Conservation (phyloP, 805 yeast species). For the Wickerhamiella cacticola region DNA sequence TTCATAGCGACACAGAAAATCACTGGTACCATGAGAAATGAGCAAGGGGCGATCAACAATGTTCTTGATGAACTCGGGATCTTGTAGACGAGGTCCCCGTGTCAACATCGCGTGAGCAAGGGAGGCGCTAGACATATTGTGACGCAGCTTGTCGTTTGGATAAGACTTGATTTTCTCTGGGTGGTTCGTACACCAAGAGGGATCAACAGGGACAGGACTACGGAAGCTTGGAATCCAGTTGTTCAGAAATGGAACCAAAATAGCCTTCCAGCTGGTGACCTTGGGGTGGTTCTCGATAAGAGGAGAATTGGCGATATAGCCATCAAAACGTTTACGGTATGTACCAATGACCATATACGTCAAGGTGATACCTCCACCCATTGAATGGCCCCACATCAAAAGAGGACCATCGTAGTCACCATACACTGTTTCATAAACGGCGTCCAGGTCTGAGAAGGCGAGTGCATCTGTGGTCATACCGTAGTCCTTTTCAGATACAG, state of each 20-base stretch:
- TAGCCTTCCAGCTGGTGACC: conserved; percentile 15
- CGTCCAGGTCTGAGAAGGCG: conserved; percentile 28
- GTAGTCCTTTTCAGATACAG: conserved; percentile 22
- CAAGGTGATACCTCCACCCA: conserved; percentile 32
- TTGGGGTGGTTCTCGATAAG: conserved; percentile 22
- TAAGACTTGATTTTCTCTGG: conserved; percentile 19
- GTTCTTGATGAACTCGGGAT: conserved; percentile 23
- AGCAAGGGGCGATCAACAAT: conserved; percentile 29
- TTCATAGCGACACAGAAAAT: conserved; percentile 19
- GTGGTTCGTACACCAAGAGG: conserved; percentile 25
- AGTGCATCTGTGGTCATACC: conserved; percentile 28
- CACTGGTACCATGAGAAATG: conserved; percentile 32
- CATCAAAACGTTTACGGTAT: conserved; percentile 25
- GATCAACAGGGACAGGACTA: conserved; percentile 20
- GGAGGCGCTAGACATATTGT: conserved; percentile 24
- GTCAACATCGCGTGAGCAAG: conserved; percentile 27
- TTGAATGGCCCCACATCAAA: conserved; percentile 30
- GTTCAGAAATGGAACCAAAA: conserved; percentile 23
- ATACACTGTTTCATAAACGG: conserved; percentile 20
- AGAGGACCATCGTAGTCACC: conserved; percentile 22
- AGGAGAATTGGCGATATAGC: conserved; percentile 29
- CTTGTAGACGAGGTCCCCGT: conserved; percentile 28
- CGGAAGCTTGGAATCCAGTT: conserved; percentile 24
- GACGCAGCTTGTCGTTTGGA: conserved; percentile 24
- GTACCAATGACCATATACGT: conserved; percentile 30